Base-by-base conservation (phyloP, 768 basidiomycete species). In the Boletus rufocinnamomeus region DNA sequence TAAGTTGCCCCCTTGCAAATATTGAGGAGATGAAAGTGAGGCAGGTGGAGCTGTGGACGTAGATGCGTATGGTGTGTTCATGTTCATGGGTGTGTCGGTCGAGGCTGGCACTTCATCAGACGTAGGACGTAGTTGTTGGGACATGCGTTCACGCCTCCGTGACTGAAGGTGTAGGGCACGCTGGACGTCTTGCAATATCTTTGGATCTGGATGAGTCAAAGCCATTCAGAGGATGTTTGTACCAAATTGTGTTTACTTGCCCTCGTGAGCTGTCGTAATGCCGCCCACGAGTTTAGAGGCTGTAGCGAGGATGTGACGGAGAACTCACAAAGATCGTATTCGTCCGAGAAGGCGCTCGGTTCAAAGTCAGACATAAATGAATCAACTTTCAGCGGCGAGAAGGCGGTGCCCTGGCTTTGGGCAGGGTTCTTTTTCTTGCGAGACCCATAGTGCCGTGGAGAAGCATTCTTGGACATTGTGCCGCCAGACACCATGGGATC, bases 121-220 rank as follows among this genome's bases (percentile, higher is more conserved):
- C 34, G 45, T 45, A 28, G 63, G 48, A 54, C 63, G 62, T 14
- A 56, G 38, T 37, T 63, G 68, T 64, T 72, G 65, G 10, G 68
- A 72, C 44, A 64, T 68, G 43, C 89, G 84, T 51, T 88, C 88
- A 64, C 91, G 89, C 28, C 89, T 83, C 49, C 86, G 80, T 28
- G 88, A 86, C 71, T 91, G 91, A 52, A 89, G 74, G 56, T 82
- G 84, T 32, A 93, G 68, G 6, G 88, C 90, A 53, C 84, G 83
- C 63, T 91, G 88, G 7, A 93, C 88, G 61, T 92, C 91, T 69
- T 88, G 89, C 53, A 92, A 70, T 60, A 93, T 87, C 63, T 80
- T 80, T n/a, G 90, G 88, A 75, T 93, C 90, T 93, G 66, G 32
- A 45, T 50, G 34, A 23, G 32, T 48, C 40, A 62, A 56, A 32